Base-by-base conservation (phyloP, 2,329 filamentous ascomycete genomes). In the Diplodia intermedia region DNA sequence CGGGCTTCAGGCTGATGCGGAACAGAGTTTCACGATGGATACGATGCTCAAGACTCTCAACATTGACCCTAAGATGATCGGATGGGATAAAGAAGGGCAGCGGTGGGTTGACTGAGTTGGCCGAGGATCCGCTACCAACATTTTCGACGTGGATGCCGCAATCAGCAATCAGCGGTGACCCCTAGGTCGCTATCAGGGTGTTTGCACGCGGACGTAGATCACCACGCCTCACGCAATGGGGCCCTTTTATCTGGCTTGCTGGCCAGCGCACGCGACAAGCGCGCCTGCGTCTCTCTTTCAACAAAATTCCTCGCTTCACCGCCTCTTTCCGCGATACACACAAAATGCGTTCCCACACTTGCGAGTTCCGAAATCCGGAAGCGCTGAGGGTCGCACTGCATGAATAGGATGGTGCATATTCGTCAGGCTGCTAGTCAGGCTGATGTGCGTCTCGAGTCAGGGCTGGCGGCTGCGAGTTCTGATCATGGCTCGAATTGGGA, bases 41-140 rank as follows among this genome's bases (percentile, higher is more conserved):
- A 87, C 87, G 84, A 91, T 91, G 89, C 82, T 91, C 18, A 85
- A 84, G 71, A 87, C 84, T 36, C 79, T 91, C 69, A 89, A 90
- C 72, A 85, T 91, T 68, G 87, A 90, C 67, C 77, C 86, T 4
- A 79, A 83, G 60, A 74, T 86, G n/a, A 89, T 91, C 71, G 89
- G 89, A 5, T 91, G 86, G 75, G 87, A 90, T 75, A 82, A 83
- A 68, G 76, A 80, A 14, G 76, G 79, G 65, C 86, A 89, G 74
- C 80, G 81, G 74, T 91, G 89, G 89, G 78, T 83, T 62, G 82
- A 82, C 69, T 86, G 77, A 85, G 40, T 60, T 67, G 65, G 29
- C 47, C 43, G 60, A 63, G 60, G 60, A 63, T 63, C 60, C 60
- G 60, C 60, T 63, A 52, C 60, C 50, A 52, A 50, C 31, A 38